Percentiles rank a stretch among this genome's conserved stretches.
These are phyloP conservation scores for Nigrospora oryzae DNA, from an alignment of 2,329 filamentous ascomycete species.

Conservation along the genomic window DNA sequence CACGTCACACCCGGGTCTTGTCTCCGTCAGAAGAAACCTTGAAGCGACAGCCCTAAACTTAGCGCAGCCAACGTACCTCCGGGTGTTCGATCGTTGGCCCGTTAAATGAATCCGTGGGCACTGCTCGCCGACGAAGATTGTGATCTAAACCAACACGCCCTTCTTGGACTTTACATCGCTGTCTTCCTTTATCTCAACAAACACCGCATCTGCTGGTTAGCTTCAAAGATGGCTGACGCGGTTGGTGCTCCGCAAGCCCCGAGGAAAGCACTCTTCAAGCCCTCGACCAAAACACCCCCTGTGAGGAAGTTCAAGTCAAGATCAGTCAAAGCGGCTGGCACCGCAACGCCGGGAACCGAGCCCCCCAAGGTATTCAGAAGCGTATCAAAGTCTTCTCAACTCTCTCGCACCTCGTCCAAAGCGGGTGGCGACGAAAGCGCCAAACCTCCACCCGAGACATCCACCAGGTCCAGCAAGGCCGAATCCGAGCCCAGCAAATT, in stretches of 20 bases:
- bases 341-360: background rate
- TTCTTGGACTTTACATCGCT: constrained; percentile 13
- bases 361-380: background rate
- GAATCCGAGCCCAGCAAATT: constrained; percentile 5
- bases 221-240: constrained; percentile 16
- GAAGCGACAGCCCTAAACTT: too few species aligned
- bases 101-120: too few species aligned
- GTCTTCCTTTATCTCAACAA: constrained; percentile 14
- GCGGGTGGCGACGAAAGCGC: background rate
- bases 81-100: too few species aligned
- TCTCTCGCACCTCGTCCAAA: background rate
- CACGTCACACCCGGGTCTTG: too few species aligned
- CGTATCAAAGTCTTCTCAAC: background rate
- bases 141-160: constrained; percentile 12
- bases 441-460: background rate
- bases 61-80: too few species aligned
- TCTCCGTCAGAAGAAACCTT: too few species aligned
- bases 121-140: background rate
- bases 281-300: constrained; percentile 19
- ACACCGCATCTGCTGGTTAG: constrained; percentile 9
- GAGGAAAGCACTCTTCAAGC: constrained; percentile 21
- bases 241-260: constrained; percentile 15
- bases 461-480: constrained; percentile 4
- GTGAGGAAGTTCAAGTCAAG: constrained; percentile 9
- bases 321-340: background rate